Evolutionary conservation across 2,329 filamentous ascomycete species (phyloP).

Genomic region (Phyllosticta paracitricarpa): DNA sequence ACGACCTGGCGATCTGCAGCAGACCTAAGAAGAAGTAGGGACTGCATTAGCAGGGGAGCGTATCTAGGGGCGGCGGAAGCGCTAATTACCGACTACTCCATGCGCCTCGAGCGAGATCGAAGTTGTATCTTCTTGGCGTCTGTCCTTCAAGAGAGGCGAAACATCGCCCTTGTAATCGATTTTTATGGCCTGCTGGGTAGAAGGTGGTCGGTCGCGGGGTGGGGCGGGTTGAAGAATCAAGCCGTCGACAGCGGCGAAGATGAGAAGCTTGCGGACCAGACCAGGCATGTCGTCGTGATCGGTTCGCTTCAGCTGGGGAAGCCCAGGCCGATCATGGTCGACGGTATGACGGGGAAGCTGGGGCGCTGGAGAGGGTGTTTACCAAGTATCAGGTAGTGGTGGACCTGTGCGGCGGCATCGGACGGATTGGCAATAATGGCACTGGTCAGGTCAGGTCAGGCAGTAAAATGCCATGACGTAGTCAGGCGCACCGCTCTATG

Average conservation of each 20-base stretch:
- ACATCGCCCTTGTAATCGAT: constrained; percentile 60
- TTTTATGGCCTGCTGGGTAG: constrained; percentile 46
- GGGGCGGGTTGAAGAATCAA: constrained; percentile 67
- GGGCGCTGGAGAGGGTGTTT: not conserved
- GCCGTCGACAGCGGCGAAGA: constrained; percentile 74
- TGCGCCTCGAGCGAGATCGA: constrained; percentile 36
- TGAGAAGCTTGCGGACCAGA: constrained; percentile 67
- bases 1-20: constrained; percentile 68
- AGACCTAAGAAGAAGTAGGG: constrained; percentile 50
- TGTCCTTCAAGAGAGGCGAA: constrained; percentile 34
- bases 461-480: constrained; percentile 2
- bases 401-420: constrained; percentile 6
- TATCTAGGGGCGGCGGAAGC: not conserved
- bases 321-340: not conserved
- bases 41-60: constrained; percentile 3
- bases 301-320: constrained; percentile 3
- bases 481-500: not conserved
- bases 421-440: not conserved
- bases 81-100: constrained; percentile 45
- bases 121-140: constrained; percentile 27
- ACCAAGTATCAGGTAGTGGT: not conserved
- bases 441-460: not conserved
- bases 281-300: constrained; percentile 51
- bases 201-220: constrained; percentile 43
- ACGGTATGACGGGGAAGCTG: not conserved